Conservation (phyloP, 1,284 basidiomycete genomes). For the Pseudozyma sp. region DNA sequence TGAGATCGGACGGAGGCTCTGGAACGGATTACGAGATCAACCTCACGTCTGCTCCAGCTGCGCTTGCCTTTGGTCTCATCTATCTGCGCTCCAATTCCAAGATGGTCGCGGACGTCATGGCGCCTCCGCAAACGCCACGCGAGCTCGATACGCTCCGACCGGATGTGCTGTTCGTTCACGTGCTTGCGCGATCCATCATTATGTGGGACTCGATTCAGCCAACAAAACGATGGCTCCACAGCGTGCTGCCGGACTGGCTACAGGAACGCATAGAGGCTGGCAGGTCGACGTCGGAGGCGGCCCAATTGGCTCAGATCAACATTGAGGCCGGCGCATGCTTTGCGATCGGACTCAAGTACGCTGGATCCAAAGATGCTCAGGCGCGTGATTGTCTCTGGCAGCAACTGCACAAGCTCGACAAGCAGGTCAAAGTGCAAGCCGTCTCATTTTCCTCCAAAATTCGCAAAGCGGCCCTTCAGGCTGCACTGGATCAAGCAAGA, state of each 20-base stretch:
- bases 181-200: conserved; percentile 82
- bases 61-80: conserved; percentile 89
- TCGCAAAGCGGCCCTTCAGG: conserved; percentile 81
- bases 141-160: conserved; percentile 87
- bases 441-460: conserved; percentile 54
- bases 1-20: conserved; percentile 1
- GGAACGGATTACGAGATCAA: conserved; percentile 27
- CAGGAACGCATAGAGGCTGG: conserved; percentile 71
- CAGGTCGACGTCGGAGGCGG: conserved; percentile 32
- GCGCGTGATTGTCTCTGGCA: conserved; percentile 84
- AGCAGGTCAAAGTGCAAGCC: conserved; percentile 70
- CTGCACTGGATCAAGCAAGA: conserved; percentile 87
- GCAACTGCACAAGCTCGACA: conserved; percentile 79
- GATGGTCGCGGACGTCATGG: conserved; percentile 85
- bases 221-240: conserved; percentile 80
- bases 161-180: conserved; percentile 84
- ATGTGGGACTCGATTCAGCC: conserved; percentile 85
- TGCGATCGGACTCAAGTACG: conserved; percentile 89
- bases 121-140: conserved; percentile 82
- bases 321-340: conserved; percentile 83
- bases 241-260: conserved; percentile 80
- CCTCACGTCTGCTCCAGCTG: conserved; percentile 78
- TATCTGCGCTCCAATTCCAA: conserved; percentile 85
- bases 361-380: conserved; percentile 75
- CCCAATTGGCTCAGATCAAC: conserved; percentile 60